These are phyloP conservation scores for Eutrema yunnanense DNA, from an alignment of 345 rosid genomes.

Conservation along the genomic window DNA sequence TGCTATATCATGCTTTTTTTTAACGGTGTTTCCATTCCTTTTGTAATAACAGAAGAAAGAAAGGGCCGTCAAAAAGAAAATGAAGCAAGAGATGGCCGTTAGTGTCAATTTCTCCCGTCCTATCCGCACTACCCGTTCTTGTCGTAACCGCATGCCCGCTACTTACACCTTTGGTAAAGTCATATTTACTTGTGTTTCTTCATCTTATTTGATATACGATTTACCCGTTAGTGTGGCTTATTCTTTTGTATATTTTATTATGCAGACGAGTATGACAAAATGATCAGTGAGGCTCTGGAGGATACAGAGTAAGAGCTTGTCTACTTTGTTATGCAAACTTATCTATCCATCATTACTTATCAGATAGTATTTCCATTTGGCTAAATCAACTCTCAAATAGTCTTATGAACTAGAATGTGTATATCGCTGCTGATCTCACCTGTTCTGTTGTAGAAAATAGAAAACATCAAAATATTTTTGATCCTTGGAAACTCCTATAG, in stretches of 20 bases:
- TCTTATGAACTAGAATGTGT: neutral
- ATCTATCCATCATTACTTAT: neutral
- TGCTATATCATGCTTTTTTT: neutral
- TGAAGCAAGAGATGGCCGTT: conserved; percentile 49
- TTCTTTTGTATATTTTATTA: conserved; percentile 10
- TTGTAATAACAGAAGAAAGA: conserved; percentile 56
- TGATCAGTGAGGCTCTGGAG: conserved; percentile 62
- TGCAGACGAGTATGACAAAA: conserved; percentile 73
- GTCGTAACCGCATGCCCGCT: conserved; percentile 55
- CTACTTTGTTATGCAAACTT: conserved; percentile 5
- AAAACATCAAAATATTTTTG: neutral
- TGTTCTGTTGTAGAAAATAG: neutral
- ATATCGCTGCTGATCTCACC: conserved; percentile 2
- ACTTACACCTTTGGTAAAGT: conserved; percentile 68
- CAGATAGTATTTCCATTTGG: neutral
- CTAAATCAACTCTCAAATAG: neutral
- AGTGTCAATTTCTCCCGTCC: conserved; percentile 29
- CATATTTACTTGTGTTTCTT: neutral
- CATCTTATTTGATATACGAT: neutral
- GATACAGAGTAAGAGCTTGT: conserved; percentile 49
- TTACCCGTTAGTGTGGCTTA: neutral
- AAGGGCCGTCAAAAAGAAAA: conserved; percentile 47
- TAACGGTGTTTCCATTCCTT: neutral
- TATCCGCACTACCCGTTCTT: conserved; percentile 45
- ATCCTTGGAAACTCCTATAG: neutral